Conservation (phyloP, 306 rosid species). For the Myrica gale region DNA sequence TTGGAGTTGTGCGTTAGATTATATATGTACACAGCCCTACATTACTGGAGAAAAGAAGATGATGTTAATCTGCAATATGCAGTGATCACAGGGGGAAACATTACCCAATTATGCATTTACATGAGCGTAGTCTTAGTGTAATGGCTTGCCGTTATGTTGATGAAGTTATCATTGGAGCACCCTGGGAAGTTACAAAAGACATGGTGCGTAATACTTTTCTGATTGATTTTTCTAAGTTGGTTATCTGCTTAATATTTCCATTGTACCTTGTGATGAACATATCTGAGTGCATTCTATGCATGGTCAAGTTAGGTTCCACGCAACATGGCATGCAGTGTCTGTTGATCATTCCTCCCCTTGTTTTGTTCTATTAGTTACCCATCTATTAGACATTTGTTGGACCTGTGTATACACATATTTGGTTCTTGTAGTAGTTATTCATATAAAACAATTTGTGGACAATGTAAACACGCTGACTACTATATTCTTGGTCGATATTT, state of each 20-base stretch:
- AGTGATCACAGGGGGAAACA: constrained; percentile 75
- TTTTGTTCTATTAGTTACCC: too few species aligned
- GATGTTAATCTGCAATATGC: constrained; percentile 32
- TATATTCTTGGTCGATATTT: background rate
- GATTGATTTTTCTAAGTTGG: constrained; percentile 13
- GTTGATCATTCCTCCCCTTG: constrained; percentile 4
- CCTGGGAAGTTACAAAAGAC: constrained; percentile 86
- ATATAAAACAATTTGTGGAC: background rate
- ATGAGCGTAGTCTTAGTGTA: constrained; percentile 96
- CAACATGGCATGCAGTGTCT: background rate
- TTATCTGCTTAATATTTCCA: background rate
- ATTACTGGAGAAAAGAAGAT: background rate
- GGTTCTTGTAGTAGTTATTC: constrained; percentile 11
- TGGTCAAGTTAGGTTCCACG: constrained; percentile 9
- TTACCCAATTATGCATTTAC: constrained; percentile 87
- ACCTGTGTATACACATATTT: background rate
- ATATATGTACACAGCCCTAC: background rate
- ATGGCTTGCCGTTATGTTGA: constrained; percentile 89
- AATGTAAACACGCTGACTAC: constrained; percentile 8
- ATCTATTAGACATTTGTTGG: too few species aligned
- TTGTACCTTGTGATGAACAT: constrained; percentile 5
- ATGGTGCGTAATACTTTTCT: constrained; percentile 54
- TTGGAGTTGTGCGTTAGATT: constrained; percentile 3
- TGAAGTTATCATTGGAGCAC: constrained; percentile 98
- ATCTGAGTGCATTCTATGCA: constrained; percentile 13